Evolutionary conservation across 495 filamentous ascomycete genomes (phyloP), one percentile per base, ranked within the genome.

Genomic region (Xylaria scruposa): DNA sequence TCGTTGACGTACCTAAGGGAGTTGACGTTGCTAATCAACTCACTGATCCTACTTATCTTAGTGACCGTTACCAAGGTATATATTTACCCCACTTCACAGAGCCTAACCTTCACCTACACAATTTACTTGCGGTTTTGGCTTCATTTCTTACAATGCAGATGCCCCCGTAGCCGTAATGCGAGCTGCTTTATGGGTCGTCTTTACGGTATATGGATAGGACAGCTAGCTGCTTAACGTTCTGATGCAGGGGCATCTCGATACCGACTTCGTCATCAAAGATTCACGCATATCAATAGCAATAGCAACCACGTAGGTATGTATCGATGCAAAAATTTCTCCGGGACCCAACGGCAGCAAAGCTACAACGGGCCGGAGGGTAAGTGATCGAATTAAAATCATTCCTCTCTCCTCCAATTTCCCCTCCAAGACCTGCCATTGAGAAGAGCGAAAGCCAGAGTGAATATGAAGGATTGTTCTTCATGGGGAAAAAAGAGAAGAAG

Each of bases 331-430:
- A 76, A 84, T 84, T 85, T 85, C 80, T 84, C 82, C 78, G 78
- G 74, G 72, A 80, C 75, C 79, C 80, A 80, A 81, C 80, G 63
- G 72, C 73, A 78, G 76, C 73, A 58, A 7, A 70, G 71, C 76
- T 68, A 70, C 76, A 75, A 78, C 77, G 71, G 81, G 81, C 72
- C 78, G 82, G 74, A 87, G 86, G 83, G 84, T 88, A 86, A 88
- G 84, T 80, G 76, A 77, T 78, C 78, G 80, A 82, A 78, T 73
- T 77, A 76, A 68, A 77, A n/a, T 26, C 26, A 59, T 81, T 78
- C 58, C 72, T 93, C 89, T 92, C 79, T 89, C 91, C 89, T 90
- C 86, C 90, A 85, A 74, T 92, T 92, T 92, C 90, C 91, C 90
- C 89, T 92, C 91, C 88, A 88, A 85, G 82, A 85, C 74, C 78